Base-by-base conservation (phyloP, 1,284 basidiomycete species). In the Leccinum olivaceoglutinosum region DNA sequence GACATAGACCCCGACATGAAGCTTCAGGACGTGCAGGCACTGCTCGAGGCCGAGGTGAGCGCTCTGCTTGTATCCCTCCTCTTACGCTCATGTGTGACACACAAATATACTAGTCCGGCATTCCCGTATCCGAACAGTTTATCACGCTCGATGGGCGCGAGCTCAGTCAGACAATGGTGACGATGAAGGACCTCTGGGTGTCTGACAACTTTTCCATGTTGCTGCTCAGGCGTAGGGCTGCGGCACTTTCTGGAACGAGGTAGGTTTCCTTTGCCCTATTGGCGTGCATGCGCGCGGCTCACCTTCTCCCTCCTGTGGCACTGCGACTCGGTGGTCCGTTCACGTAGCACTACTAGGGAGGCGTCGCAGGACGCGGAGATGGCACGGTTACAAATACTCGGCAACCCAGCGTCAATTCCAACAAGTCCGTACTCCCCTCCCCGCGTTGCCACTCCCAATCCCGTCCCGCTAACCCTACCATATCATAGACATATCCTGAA, bases 1-100 rank as follows among this genome's bases (percentile, higher is more conserved):
- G 94, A 96, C 72, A 93, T 96, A 68, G 92, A 94, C 76, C 83
- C 91, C 0, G 84, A 84, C 57, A 93, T 97, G 90, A 86, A 90
- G 72, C 81, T 97, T 32, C 90, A 92, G 79, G 91, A 94, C 73
- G 86, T 96, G 46, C 89, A 89, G 82, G 94, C 92, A 8, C 80
- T 97, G 61, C 81, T 96, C 29, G 94, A 96, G 75, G 94, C 88
- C 0, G 94, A 97, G 84, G 94, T 94, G 71, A 73, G 83, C 68
- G 25, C 16, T 11, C 32, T 56, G 10, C 1, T 56, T 18, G 5
- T 29, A 18, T 32, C 6, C 25, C 55, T 18, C 10, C 10, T 46
- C 38, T 66, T 38, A 12, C 38, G 12, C 18, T 29, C n/a, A 21
- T 12, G 5, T 25, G 56, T 54, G 59, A 55, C 34, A 25, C 25